Percentiles rank a stretch among this genome's conserved stretches.
Evolutionary conservation across 805 yeast genomes (phyloP).

Genomic region (Candida ficus): DNA sequence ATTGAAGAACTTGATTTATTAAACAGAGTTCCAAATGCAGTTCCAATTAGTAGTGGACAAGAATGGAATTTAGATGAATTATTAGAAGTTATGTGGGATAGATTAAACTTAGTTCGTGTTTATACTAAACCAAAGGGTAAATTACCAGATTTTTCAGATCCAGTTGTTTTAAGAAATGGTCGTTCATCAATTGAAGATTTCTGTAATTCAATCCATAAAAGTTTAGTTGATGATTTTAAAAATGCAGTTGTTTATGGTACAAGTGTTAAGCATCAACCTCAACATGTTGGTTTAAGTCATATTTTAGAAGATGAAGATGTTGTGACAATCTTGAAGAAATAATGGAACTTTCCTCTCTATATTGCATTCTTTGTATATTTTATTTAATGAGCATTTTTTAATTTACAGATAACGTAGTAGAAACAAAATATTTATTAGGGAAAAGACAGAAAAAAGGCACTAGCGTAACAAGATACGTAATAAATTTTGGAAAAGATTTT

Average conservation of each 20-base stretch:
- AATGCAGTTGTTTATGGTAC: constrained; percentile 90
- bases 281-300: constrained; percentile 86
- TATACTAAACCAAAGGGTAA: constrained; percentile 96
- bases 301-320: constrained; percentile 92
- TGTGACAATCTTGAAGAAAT: constrained; percentile 84
- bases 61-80: constrained; percentile 98
- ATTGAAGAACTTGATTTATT: constrained; percentile 88
- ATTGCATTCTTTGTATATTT: constrained; percentile 2
- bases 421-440: too few species aligned
- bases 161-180: constrained; percentile 83
- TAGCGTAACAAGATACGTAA: too few species aligned
- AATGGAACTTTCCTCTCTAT: constrained; percentile 1
- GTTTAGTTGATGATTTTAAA: constrained; percentile 88
- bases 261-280: constrained; percentile 97
- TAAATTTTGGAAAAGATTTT: neutral
- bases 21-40: constrained; percentile 93
- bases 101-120: constrained; percentile 85
- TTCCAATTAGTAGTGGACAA: constrained; percentile 91
- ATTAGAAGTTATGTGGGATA: constrained; percentile 92
- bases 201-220: constrained; percentile 94
- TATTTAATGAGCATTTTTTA: neutral
- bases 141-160: constrained; percentile 91
- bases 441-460: neutral
- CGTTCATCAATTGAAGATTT: constrained; percentile 89
- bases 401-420: too few species aligned